phyloP scores from a whole-genome alignment of 805 yeast species.

The Saturnispora hagleri region DNA sequence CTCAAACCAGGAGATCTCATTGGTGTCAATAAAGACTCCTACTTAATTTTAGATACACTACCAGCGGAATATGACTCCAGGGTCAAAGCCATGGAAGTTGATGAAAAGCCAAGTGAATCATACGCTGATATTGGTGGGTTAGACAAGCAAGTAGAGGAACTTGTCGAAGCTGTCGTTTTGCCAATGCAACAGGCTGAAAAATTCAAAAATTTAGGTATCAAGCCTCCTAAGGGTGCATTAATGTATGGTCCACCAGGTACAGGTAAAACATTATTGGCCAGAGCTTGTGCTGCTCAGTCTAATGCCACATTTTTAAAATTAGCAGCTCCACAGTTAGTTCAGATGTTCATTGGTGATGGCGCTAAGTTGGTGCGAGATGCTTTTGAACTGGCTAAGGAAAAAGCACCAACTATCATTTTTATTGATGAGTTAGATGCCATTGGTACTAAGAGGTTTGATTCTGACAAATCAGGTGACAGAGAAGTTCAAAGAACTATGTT shows the following conservation, averaged over 20 bases:
- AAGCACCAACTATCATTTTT: constrained; percentile 96
- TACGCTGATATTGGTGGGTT: constrained; percentile 97
- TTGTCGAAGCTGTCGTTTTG: constrained; percentile 94
- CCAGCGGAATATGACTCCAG: constrained; percentile 97
- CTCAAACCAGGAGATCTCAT: constrained; percentile 96
- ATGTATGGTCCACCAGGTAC: constrained; percentile 99
- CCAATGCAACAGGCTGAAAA: constrained; percentile 99
- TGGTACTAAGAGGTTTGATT: constrained; percentile 96
- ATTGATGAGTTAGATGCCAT: constrained; percentile 98
- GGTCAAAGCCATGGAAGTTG: constrained; percentile 98
- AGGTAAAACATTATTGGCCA: constrained; percentile 92
- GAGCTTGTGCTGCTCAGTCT: constrained; percentile 98
- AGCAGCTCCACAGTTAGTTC: constrained; percentile 97
- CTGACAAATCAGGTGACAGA: constrained; percentile 95
- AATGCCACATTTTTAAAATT: constrained; percentile 93
- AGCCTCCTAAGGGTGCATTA: constrained; percentile 96
- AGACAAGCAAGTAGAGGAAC: constrained; percentile 95
- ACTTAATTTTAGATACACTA: constrained; percentile 81
- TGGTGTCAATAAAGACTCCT: constrained; percentile 96
- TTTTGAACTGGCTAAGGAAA: constrained; percentile 93
- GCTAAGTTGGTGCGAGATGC: constrained; percentile 97
- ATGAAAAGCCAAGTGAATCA: constrained; percentile 96
- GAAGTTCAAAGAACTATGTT: constrained; percentile 99
- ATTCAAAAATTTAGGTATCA: constrained; percentile 87
- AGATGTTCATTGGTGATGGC: constrained; percentile 98